Base-by-base conservation (phyloP, 768 basidiomycete species). In the Rhizopogon roseolus region DNA sequence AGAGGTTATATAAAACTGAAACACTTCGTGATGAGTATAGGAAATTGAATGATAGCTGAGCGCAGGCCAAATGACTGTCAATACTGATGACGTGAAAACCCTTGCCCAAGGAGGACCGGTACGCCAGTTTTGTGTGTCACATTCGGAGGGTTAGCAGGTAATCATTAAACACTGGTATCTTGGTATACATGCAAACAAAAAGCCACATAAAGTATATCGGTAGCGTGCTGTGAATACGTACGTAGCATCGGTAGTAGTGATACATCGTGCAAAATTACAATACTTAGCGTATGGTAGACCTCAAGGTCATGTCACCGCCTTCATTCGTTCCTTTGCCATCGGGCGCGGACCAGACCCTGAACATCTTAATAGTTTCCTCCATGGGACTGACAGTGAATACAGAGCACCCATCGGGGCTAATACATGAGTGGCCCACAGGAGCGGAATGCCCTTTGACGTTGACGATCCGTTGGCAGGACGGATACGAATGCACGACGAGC, bases 331-430 rank as follows among this genome's bases (percentile, higher is more conserved):
- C 27, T 43, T 60, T 57, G 16, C n/a, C 56, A 41, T 43, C 60
- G 0, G 67, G 60, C 1, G 57, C 40, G 48, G 67, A 66, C 85
- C 85, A 87, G 32, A 86, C 82, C 57, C 82, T 81, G 79, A 84
- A 87, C 78, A 85, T 82, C 70, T 85, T 86, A 69, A 87, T 84
- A 44, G 81, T 79, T 64, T 86, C 82, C 57, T 86, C 85, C 27
- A 66, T 69, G 1, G 83, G 81, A 53, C 81, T 85, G 7, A 84
- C 77, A 32, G 85, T 85, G 60, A 86, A 86, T 51, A 86, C 61
- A 59, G 73, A 76, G 55, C 82, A 82, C 6, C 85, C 84, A 49
- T 81, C 78, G 3, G 84, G 85, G 37, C 82, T 74, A 39, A 87
- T 67, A 62, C 83, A 85, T 56, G 82, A 82, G 55, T 86, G 82